phyloP scores from a whole-genome alignment of 768 basidiomycete species.

The Rhodotorula paludigena region DNA sequence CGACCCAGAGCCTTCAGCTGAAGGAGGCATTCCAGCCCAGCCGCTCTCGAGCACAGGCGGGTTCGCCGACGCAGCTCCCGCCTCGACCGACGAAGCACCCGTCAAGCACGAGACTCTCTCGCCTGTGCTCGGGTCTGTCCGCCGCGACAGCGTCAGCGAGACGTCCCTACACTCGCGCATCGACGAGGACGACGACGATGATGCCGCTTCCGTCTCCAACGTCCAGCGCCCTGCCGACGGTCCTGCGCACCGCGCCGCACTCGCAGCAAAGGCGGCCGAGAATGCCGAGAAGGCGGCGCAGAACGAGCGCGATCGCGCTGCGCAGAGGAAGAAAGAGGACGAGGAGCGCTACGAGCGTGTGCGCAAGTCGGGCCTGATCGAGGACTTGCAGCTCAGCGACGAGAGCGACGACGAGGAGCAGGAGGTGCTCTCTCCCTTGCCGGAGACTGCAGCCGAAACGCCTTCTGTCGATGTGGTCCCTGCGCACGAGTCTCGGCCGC shows the following conservation, averaged over 20 bases:
- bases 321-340: conserved; percentile 36
- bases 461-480: background rate
- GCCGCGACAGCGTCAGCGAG: conserved; percentile 52
- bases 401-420: conserved; percentile 54
- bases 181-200: conserved; percentile 36
- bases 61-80: background rate
- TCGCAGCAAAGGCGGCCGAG: conserved; percentile 48
- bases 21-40: no score
- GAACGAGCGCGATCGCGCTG: conserved; percentile 40
- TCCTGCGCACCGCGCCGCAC: conserved; percentile 44
- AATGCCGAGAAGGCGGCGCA: conserved; percentile 46
- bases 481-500: background rate
- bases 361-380: conserved; percentile 33
- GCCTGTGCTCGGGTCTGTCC: conserved; percentile 50
- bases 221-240: conserved; percentile 43
- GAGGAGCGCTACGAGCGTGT: conserved; percentile 35
- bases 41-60: no score
- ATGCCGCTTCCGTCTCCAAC: background rate
- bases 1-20: no score
- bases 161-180: conserved; percentile 62
- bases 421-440: conserved; percentile 54
- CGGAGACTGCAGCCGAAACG: background rate
- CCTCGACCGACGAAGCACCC: background rate
- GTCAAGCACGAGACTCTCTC: background rate
- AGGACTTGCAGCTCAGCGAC: conserved; percentile 49